Conservation (phyloP, 1,284 basidiomycete species). For the Ceratorhiza oryzae-sativae region DNA sequence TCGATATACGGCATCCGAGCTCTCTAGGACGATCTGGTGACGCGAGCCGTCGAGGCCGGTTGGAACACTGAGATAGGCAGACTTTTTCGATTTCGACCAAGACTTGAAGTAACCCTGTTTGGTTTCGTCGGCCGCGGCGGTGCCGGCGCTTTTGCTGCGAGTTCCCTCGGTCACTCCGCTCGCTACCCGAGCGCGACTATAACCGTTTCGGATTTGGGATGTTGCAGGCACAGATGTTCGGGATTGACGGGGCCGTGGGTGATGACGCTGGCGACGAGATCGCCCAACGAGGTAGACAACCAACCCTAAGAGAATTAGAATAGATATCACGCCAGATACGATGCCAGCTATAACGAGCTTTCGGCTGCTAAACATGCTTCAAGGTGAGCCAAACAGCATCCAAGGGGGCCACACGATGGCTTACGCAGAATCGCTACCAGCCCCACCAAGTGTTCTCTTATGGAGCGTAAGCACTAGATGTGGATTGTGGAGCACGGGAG, state of each 20-base stretch:
- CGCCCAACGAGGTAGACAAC: conserved; percentile 5
- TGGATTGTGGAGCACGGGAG: neutral
- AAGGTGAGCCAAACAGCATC: neutral
- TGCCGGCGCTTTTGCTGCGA: neutral
- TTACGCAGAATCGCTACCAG: neutral
- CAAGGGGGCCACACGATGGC: neutral
- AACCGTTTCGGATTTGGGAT: conserved; percentile 22
- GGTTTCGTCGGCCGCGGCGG: neutral
- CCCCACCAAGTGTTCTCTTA: neutral
- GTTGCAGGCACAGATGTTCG: conserved; percentile 18
- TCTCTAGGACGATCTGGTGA: neutral
- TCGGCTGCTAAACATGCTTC: neutral
- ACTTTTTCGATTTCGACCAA: conserved; percentile 15
- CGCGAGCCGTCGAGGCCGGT: neutral
- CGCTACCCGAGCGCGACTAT: conserved; percentile 4
- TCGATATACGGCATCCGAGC: conserved; percentile 2
- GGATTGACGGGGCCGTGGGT: neutral
- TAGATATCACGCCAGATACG: conserved; percentile 5
- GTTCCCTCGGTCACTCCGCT: conserved; percentile 8
- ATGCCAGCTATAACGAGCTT: conserved; percentile 23
- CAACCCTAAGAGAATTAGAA: conserved; percentile 1
- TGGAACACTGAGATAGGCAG: conserved; percentile 3
- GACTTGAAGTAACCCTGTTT: conserved; percentile 14
- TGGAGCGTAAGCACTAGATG: neutral
- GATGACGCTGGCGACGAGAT: neutral